These are phyloP conservation scores for Anethum foeniculum DNA, from an alignment of 140 eudicot species.

Conservation along the genomic window DNA sequence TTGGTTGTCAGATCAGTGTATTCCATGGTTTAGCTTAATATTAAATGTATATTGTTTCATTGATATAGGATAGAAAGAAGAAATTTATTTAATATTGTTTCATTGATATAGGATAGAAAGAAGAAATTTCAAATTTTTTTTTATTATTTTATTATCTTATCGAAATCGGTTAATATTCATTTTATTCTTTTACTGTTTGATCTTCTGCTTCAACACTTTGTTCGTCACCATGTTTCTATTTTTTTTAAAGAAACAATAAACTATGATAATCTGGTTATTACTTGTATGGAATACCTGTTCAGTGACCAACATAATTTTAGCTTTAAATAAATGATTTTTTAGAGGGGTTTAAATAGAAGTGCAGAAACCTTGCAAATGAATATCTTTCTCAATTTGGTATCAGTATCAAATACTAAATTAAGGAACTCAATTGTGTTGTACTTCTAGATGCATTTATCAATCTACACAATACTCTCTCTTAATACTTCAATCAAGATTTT, in stretches of 20 bases:
- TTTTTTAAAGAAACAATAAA: no score
- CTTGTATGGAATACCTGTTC: background rate
- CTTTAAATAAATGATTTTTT: background rate
- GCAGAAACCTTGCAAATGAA: background rate
- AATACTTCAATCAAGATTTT: no score
- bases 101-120: background rate
- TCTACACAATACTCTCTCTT: background rate
- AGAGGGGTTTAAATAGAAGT: background rate
- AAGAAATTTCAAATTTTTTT: no score
- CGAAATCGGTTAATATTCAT: no score
- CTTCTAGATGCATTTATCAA: background rate
- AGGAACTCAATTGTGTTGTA: background rate
- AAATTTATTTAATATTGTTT: background rate
- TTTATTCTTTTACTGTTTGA: slow-evolving; percentile 3
- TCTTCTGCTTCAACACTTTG: background rate
- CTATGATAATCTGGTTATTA: background rate
- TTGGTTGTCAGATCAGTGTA: background rate
- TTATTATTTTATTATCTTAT: no score
- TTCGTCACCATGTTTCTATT: background rate
- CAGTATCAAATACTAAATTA: background rate
- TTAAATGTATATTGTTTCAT: background rate
- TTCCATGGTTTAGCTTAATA: background rate
- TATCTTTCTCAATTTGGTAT: background rate
- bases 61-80: no score
- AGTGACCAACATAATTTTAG: background rate